Conservation (phyloP, 164 flowering plant genomes). For the Magnolia officinalis region DNA sequence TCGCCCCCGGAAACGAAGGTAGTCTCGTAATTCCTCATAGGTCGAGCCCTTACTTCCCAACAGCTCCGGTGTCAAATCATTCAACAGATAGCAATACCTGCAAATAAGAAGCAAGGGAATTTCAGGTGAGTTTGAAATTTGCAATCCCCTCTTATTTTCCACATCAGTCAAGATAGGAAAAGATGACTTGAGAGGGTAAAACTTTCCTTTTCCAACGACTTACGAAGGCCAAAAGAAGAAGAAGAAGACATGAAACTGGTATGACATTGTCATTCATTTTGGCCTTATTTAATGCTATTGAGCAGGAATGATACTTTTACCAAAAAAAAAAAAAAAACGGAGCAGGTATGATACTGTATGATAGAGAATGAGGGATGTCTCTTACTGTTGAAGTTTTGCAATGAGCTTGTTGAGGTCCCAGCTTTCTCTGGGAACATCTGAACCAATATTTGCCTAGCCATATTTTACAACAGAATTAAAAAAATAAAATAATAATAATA, state of each 20-base stretch:
- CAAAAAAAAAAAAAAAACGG: no score
- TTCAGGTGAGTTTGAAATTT: background rate
- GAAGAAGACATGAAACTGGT: background rate
- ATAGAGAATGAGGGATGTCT: constrained; percentile 3
- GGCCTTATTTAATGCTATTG: background rate
- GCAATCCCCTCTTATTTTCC: background rate
- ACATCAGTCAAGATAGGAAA: background rate
- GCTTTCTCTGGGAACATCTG: constrained; percentile 79
- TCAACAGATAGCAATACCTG: constrained; percentile 91
- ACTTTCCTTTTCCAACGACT: no score
- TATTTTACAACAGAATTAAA: background rate
- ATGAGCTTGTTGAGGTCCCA: constrained; percentile 95
- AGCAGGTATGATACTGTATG: background rate
- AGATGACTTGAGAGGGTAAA: background rate
- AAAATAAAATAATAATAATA: background rate
- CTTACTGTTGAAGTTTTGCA: constrained; percentile 92
- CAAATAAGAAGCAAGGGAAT: background rate
- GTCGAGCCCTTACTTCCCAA: constrained; percentile 58
- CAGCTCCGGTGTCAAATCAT: constrained; percentile 78
- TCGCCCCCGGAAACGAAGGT: constrained; percentile 76
- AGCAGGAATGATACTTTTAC: no score
- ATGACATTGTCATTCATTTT: background rate
- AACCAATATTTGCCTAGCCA: constrained; percentile 81
- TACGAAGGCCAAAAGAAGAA: background rate
- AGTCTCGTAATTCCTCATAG: constrained; percentile 66